phyloP scores from a whole-genome alignment of 1,284 basidiomycete species.

The Termitomyces sp. region DNA sequence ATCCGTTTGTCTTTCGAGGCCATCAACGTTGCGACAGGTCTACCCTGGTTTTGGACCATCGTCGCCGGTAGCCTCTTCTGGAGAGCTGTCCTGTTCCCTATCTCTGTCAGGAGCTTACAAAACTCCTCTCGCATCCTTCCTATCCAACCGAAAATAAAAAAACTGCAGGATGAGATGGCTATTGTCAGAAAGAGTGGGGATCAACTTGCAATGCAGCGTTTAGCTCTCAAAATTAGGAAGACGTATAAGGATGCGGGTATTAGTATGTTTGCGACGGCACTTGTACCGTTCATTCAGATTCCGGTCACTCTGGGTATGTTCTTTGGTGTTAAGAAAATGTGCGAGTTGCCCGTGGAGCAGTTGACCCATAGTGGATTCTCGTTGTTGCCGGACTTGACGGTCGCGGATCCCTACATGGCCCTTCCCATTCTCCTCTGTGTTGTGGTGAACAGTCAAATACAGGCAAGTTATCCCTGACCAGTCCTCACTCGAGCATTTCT shows the following conservation, averaged over 20 bases:
- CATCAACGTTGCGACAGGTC: slow-evolving; percentile 66
- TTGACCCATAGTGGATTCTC: slow-evolving; percentile 74
- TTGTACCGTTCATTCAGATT: slow-evolving; percentile 68
- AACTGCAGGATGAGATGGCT: slow-evolving; percentile 46
- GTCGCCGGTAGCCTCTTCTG: slow-evolving; percentile 66
- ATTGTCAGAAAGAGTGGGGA: slow-evolving; percentile 38
- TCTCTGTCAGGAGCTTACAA: slow-evolving; percentile 61
- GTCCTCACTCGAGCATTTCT: neutral
- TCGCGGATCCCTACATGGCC: slow-evolving; percentile 73
- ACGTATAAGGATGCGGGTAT: slow-evolving; percentile 72
- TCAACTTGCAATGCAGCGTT: slow-evolving; percentile 47
- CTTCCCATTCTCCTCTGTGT: slow-evolving; percentile 64
- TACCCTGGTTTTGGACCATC: slow-evolving; percentile 89
- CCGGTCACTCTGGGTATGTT: slow-evolving; percentile 84
- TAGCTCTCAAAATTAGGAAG: slow-evolving; percentile 51
- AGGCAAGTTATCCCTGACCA: slow-evolving; percentile 38
- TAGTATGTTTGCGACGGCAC: slow-evolving; percentile 51
- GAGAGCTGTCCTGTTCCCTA: slow-evolving; percentile 66
- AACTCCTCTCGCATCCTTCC: slow-evolving; percentile 67
- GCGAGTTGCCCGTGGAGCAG: slow-evolving; percentile 65
- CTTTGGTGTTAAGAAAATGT: slow-evolving; percentile 76
- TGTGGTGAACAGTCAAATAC: slow-evolving; percentile 70
- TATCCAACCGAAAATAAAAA: slow-evolving; percentile 55
- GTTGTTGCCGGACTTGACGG: slow-evolving; percentile 77
- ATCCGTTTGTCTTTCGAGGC: slow-evolving; percentile 68